Evolutionary conservation across 148 eudicot species (phyloP).

Genomic region (Vaccinium macrocarpon): DNA sequence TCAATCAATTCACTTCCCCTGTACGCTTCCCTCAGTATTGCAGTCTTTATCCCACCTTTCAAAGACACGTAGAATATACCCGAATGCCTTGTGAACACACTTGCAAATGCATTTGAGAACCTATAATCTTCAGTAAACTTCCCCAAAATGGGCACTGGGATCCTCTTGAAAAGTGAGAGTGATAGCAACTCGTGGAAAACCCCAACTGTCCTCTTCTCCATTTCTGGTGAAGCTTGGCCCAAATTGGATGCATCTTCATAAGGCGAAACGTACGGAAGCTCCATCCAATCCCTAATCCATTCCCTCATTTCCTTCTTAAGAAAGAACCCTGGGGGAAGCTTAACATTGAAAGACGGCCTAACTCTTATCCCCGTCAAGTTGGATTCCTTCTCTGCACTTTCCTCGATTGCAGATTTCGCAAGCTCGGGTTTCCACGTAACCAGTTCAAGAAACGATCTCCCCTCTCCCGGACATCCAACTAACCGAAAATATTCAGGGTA

Average conservation of each 20-base stretch:
- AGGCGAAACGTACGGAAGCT: conserved; percentile 79
- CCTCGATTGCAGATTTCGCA: conserved; percentile 53
- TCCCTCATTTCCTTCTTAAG: conserved; percentile 89
- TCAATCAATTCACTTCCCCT: conserved; percentile 61
- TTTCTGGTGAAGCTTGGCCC: conserved; percentile 59
- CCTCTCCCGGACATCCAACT: conserved; percentile 47
- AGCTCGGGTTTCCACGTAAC: conserved; percentile 60
- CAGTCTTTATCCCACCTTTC: conserved; percentile 87
- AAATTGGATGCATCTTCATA: conserved; percentile 63
- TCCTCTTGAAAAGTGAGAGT: conserved; percentile 67
- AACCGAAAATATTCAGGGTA: conserved; percentile 55
- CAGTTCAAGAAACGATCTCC: conserved; percentile 50
- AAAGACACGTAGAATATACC: conserved; percentile 82
- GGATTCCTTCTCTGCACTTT: conserved; percentile 65
- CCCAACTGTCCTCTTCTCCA: conserved; percentile 91
- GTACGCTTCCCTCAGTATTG: conserved; percentile 89
- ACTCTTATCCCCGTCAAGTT: conserved; percentile 56
- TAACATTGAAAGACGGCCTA: conserved; percentile 68
- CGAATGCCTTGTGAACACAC: conserved; percentile 79
- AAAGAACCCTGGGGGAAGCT: conserved; percentile 64
- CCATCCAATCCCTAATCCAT: conserved; percentile 96
- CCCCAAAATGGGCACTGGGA: conserved; percentile 66
- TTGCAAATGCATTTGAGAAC: conserved; percentile 77
- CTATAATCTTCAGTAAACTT: conserved; percentile 79
- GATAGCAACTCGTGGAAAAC: conserved; percentile 86